These are phyloP conservation scores for Euclidium syriacum DNA, from an alignment of 345 rosid species.

Conservation along the genomic window DNA sequence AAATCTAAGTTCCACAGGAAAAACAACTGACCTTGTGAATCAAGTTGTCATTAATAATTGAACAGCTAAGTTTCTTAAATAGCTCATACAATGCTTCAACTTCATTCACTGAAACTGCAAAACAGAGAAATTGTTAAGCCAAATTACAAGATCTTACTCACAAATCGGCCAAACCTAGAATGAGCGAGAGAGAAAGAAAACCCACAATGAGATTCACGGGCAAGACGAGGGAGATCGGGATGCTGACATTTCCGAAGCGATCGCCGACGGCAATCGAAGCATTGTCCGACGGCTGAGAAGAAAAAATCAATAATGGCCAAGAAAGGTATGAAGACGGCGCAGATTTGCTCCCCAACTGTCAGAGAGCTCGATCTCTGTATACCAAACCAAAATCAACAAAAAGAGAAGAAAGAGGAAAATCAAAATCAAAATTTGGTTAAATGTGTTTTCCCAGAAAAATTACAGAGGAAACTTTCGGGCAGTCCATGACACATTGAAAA, in stretches of 20 bases:
- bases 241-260: slow-evolving; percentile 4
- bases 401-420: not conserved
- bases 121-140: no score
- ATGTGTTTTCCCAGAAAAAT: no score
- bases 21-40: slow-evolving; percentile 60
- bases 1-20: no score
- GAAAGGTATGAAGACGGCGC: slow-evolving; percentile 55
- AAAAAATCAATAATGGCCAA: slow-evolving; percentile 47
- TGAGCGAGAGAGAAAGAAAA: not conserved
- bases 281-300: slow-evolving; percentile 32
- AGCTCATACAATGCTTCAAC: slow-evolving; percentile 71
- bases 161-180: not conserved
- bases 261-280: slow-evolving; percentile 35
- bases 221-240: slow-evolving; percentile 48
- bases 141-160: no score
- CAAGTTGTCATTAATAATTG: slow-evolving; percentile 57
- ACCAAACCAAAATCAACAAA: not conserved
- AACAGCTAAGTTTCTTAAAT: slow-evolving; percentile 61
- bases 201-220: slow-evolving; percentile 56
- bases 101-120: slow-evolving; percentile 70
- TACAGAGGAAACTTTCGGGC: slow-evolving; percentile 27
- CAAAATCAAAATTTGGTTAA: not conserved
- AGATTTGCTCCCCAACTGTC: slow-evolving; percentile 60
- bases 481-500: slow-evolving; percentile 19
- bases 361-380: slow-evolving; percentile 51